phyloP scores from a whole-genome alignment of 2,329 filamentous ascomycete genomes.

The Zymoseptoria ardabiliae region DNA sequence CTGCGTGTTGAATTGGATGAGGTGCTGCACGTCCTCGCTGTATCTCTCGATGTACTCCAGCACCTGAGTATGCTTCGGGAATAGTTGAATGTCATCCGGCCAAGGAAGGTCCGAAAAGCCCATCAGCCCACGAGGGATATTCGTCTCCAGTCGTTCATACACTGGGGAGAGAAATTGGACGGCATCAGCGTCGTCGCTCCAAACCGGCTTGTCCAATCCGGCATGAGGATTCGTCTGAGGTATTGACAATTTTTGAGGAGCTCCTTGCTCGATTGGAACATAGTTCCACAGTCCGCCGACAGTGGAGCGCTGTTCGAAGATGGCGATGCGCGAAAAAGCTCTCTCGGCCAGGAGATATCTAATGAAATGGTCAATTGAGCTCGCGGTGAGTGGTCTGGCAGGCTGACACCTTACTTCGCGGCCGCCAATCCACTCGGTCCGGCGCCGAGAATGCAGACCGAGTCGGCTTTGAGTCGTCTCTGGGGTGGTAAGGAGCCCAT shows the following conservation, averaged over 20 bases:
- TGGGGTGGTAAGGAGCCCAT: slow-evolving; percentile 14
- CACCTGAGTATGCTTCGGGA: slow-evolving; percentile 65
- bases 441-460: slow-evolving; percentile 72
- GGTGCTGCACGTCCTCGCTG: slow-evolving; percentile 56
- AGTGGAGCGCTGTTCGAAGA: slow-evolving; percentile 74
- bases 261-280: slow-evolving; percentile 41
- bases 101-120: slow-evolving; percentile 57
- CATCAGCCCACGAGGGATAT: slow-evolving; percentile 80
- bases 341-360: slow-evolving; percentile 67
- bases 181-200: slow-evolving; percentile 26
- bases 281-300: slow-evolving; percentile 87
- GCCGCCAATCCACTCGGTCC: slow-evolving; percentile 72
- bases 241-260: slow-evolving; percentile 41
- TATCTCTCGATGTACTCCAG: slow-evolving; percentile 68
- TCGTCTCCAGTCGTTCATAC: slow-evolving; percentile 77
- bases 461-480: slow-evolving; percentile 41
- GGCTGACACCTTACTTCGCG: slow-evolving; percentile 51
- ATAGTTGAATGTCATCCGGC: slow-evolving; percentile 56
- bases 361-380: background rate
- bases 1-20: slow-evolving; percentile 64
- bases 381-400: background rate
- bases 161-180: slow-evolving; percentile 66
- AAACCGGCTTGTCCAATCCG: slow-evolving; percentile 57
- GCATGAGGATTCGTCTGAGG: slow-evolving; percentile 61
- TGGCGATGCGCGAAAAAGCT: slow-evolving; percentile 59